Evolutionary conservation across 306 rosid genomes (phyloP).

Genomic region (Coriaria nepalensis): DNA sequence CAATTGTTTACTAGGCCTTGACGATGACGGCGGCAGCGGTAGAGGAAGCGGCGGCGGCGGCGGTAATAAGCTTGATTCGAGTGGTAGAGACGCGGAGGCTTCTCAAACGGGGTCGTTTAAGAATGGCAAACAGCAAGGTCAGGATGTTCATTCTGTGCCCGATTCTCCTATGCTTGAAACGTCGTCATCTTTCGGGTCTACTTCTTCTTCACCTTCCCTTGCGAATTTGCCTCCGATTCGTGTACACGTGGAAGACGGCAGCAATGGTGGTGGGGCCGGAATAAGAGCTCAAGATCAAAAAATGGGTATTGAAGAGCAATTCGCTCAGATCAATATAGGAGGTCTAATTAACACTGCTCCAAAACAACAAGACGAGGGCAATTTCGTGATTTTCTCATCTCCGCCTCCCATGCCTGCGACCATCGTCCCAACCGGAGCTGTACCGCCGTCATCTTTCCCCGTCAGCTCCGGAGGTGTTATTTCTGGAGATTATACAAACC

Average conservation of each 20-base stretch:
- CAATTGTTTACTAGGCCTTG: conserved; percentile 62
- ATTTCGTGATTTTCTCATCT: conserved; percentile 37
- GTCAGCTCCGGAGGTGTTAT: conserved; percentile 16
- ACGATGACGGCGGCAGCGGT: conserved; percentile 35
- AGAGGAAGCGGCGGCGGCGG: conserved; percentile 2
- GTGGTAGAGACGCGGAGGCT: conserved; percentile 29
- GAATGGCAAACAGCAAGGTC: conserved; percentile 49
- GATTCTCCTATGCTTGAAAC: conserved; percentile 94
- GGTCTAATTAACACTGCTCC: conserved; percentile 7
- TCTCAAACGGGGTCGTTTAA: conserved; percentile 45
- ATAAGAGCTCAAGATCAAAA: conserved; percentile 58
- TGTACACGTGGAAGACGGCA: conserved; percentile 58
- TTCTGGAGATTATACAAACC: conserved; percentile 38
- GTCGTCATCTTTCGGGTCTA: conserved; percentile 79
- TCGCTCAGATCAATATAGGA: conserved; percentile 58
- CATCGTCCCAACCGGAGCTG: conserved; percentile 16
- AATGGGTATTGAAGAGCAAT: conserved; percentile 84
- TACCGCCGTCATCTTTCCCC: conserved; percentile 18
- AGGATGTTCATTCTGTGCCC: conserved; percentile 88
- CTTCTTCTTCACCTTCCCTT: conserved; percentile 77
- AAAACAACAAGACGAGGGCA: conserved; percentile 55
- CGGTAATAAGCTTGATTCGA: conserved; percentile 35
- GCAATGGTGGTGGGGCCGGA: conserved; percentile 16
- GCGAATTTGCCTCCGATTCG: conserved; percentile 87
- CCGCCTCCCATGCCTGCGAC: conserved; percentile 49